These are phyloP conservation scores for Tephrocybe sp. DNA, from an alignment of 768 basidiomycete genomes.

Conservation along the genomic window DNA sequence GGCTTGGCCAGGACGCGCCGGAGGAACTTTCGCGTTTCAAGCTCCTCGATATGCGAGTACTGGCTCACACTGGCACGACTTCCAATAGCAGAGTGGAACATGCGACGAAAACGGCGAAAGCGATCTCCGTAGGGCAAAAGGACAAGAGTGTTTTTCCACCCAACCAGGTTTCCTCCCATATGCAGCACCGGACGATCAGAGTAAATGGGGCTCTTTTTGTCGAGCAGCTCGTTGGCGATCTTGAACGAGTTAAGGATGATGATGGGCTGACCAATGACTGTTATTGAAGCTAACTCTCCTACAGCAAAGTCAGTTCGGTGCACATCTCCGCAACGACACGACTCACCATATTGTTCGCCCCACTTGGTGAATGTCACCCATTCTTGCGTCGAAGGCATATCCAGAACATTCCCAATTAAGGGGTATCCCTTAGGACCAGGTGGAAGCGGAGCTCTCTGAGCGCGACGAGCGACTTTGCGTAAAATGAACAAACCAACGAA, in stretches of 20 bases:
- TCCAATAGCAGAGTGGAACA: conserved; percentile 53
- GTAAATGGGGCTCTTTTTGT: conserved; percentile 66
- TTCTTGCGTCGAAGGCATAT: conserved; percentile 48
- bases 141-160: conserved; percentile 57
- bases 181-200: conserved; percentile 62
- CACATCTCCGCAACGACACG: background rate
- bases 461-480: conserved; percentile 26
- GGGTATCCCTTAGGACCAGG: conserved; percentile 56
- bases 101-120: conserved; percentile 51
- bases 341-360: conserved; percentile 51
- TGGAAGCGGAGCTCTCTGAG: conserved; percentile 33
- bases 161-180: conserved; percentile 56
- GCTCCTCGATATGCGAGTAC: conserved; percentile 43
- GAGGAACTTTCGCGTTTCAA: conserved; percentile 48
- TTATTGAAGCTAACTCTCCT: conserved; percentile 65
- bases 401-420: conserved; percentile 52
- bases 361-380: conserved; percentile 55
- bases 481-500: conserved; percentile 35
- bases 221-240: conserved; percentile 56
- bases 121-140: conserved; percentile 59
- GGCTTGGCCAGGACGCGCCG: conserved; percentile 48
- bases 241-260: conserved; percentile 54
- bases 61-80: conserved; percentile 40
- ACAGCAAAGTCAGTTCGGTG: background rate
- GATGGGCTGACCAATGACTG: conserved; percentile 59